Evolutionary conservation across 345 rosid genomes (phyloP), one percentile per base, ranked within the genome.

Genomic region (Citrus reticulata): DNA sequence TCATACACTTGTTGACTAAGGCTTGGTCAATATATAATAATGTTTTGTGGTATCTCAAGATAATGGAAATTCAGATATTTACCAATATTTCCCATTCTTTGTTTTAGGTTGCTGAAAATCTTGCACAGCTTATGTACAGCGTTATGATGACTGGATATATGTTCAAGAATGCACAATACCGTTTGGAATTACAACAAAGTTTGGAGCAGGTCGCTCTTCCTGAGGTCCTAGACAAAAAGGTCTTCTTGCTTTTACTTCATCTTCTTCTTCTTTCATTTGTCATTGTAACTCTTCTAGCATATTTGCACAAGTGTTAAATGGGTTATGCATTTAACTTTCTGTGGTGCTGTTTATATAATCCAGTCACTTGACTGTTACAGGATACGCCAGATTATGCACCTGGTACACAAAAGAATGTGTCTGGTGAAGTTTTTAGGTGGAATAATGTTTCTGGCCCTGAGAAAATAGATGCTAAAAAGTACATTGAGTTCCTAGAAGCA

Each of bases 121-220:
- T 96, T 80, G 98, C 99, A 7, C 98, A 96, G 87, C 89, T 96
- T 46, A 94, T 96, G 99, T 93, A 92, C 81, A 93, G 98, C 19
- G 91, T 96, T 25, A 80, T 96, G 92, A 93, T 94, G 97, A 96
- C 98, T 75, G 99, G 99, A 57, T 96, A 96, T 82, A 94, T 96
- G 99, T 94, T 96, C 76, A 88, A 88, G 88, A 96, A 93, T 76
- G 98, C 93, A 55, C 97, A 96, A 51, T 91, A 88, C 79, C 92
- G 98, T 72, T 60, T 96, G 83, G 99, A 96, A 61, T 85, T 96
- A 90, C 98, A 96, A 69, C 94, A 93, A 74, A 90, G 98, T 82
- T 86, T 96, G 87, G 95, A 94, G 84, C 97, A 88, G 80, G 97
- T 85, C 82, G 95, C 97, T 78, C 93, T 94, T 70, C 97, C 95